A percentile compares a stretch with the other conserved stretches of the same genome.
These are phyloP conservation scores for Phylloporus scabripes DNA, from an alignment of 768 basidiomycete genomes.

Conservation along the genomic window DNA sequence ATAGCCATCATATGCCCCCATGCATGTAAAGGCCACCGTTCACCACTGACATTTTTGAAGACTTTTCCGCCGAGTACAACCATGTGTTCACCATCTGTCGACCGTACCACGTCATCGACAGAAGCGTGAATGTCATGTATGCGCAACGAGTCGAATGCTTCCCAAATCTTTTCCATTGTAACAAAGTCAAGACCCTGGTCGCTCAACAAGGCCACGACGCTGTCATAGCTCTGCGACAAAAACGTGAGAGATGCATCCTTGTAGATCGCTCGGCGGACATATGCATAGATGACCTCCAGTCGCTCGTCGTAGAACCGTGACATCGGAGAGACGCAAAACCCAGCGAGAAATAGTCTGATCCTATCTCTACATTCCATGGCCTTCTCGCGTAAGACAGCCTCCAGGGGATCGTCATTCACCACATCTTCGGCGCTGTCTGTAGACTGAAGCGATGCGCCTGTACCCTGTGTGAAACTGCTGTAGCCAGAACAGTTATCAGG, in stretches of 20 bases:
- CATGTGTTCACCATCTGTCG: constrained; percentile 25
- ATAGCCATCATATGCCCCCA: constrained; percentile 33
- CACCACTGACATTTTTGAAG: constrained; percentile 27
- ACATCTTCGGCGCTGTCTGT: neutral
- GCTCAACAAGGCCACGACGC: constrained; percentile 26
- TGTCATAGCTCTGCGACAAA: constrained; percentile 31
- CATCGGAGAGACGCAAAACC: constrained; percentile 27
- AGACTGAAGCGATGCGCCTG: constrained; percentile 8
- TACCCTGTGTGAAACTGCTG: constrained; percentile 8
- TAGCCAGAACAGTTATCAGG: constrained; percentile 19
- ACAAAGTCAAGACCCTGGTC: constrained; percentile 28
- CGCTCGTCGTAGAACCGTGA: constrained; percentile 34
- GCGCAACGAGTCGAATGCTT: constrained; percentile 21
- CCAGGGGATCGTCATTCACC: constrained; percentile 29
- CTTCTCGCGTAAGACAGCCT: constrained; percentile 32
- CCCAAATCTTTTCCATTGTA: constrained; percentile 33
- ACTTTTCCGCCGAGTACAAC: constrained; percentile 31
- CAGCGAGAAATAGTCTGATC: constrained; percentile 30
- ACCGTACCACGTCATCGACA: constrained; percentile 31
- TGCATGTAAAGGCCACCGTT: constrained; percentile 31
- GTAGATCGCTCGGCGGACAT: constrained; percentile 34
- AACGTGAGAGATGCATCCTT: constrained; percentile 36
- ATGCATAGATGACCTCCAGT: constrained; percentile 31
- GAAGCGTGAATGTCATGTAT: constrained; percentile 28
- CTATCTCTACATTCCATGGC: constrained; percentile 28